Evolutionary conservation across 163 green algal genomes (phyloP), one percentile per base, ranked within the genome.

Genomic region (Prototheca wickerhamii): DNA sequence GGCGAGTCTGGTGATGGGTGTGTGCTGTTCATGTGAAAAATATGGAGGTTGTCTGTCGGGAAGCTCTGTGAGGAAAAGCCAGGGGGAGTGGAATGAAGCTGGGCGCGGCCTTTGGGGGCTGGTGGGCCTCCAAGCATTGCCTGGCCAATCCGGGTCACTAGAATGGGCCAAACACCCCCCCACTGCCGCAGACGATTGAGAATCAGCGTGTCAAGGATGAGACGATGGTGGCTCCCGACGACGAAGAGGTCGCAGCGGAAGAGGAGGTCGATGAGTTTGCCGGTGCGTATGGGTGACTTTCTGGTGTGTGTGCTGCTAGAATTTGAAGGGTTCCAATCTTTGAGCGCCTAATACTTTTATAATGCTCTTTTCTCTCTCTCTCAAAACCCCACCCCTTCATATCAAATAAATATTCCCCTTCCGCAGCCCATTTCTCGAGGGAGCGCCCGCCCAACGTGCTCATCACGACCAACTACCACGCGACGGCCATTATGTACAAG

Each of bases 251-350:
- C 40, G 67, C 76, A 21, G 83, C 78, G 30, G 84, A 92, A 34
- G 86, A 96, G 59, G 82, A 86, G 25, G 58, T 89, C 35, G 79
- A 91, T 68, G 91, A 98, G 79, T 98, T 97, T 76, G 83, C 87
- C 58, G 75, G 76, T 83, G 61, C 35, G 62, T 69, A 43, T 20
- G 46, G 46, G 46, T 12, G 46, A 28, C n/a, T 54, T 44, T 44
- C 37, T 21, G 37, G 37, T 15, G 37, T 44, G 37, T 20, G 21
- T 23, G 26, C 29, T 50, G 12, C 40, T 50, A 50, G 40, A 50
- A 23, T 23, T 50, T 12, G 12, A 50, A 17, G 40, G 40, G 12
- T 50, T 50, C 12, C 40, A 50, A 50, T 50, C 12, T 12, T 50
- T 50, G 17, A 23, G n/a, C n/a, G n/a, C n/a, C n/a, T n/a, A n/a